These are phyloP conservation scores for Gillenia trifoliata DNA, from an alignment of 306 rosid genomes.

Conservation along the genomic window DNA sequence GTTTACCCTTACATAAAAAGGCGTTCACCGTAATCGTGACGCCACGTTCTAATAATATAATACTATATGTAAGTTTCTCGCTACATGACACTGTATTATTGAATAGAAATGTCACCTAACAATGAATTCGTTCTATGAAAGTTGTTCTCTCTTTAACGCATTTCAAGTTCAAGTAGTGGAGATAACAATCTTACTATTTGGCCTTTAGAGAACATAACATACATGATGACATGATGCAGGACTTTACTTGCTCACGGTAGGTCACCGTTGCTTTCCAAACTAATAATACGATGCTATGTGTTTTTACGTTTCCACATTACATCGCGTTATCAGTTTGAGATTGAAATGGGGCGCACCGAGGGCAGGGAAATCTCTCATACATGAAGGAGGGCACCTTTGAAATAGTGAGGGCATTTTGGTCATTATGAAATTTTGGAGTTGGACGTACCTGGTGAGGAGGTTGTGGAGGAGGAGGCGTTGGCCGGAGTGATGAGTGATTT, in stretches of 20 bases:
- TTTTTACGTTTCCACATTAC: background rate
- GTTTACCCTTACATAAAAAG: too few species aligned
- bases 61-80: too few species aligned
- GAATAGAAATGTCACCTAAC: too few species aligned
- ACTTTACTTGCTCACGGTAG: background rate
- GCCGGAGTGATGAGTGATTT: constrained; percentile 55
- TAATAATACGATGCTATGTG: background rate
- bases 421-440: background rate
- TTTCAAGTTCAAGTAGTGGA: background rate
- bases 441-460: constrained; percentile 65
- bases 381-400: background rate
- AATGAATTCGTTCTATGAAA: too few species aligned
- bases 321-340: background rate
- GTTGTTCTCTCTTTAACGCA: background rate
- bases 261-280: background rate
- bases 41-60: too few species aligned
- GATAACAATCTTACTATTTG: background rate
- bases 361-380: background rate
- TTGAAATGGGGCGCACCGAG: too few species aligned
- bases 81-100: too few species aligned
- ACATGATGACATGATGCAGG: background rate
- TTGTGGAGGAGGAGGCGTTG: constrained; percentile 60
- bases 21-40: too few species aligned
- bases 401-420: background rate
- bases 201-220: background rate